Conservation (phyloP, 192 early-diverging fungal species). For the Entomortierella chlamydospora region DNA sequence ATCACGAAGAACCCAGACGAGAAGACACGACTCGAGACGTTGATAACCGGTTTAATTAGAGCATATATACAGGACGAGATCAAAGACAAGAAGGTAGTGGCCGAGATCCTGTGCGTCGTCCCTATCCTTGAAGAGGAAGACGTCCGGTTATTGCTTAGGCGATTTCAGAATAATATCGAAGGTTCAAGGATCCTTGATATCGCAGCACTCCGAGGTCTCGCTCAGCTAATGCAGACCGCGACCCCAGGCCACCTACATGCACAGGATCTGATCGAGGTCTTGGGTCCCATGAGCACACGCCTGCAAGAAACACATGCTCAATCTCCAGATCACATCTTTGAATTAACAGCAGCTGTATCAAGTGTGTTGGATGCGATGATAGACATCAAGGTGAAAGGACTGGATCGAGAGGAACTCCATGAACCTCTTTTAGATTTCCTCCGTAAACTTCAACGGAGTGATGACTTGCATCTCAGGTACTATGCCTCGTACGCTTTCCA, state of each 20-base stretch:
- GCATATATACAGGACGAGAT: not conserved
- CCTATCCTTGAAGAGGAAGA: not conserved
- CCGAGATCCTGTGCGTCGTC: not conserved
- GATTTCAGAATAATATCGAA: not conserved
- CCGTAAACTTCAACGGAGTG: not conserved
- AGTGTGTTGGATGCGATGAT: not conserved
- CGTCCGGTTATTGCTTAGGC: not conserved
- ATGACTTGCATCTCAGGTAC: not conserved
- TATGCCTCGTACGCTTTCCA: not conserved
- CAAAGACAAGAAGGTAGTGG: not conserved
- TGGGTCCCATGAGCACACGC: not conserved
- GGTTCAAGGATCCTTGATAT: not conserved
- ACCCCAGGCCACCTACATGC: not conserved
- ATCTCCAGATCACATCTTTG: constrained; percentile 6
- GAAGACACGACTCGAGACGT: not conserved
- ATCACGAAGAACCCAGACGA: not conserved
- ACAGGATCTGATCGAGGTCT: constrained; percentile 7
- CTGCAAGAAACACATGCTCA: constrained; percentile 2
- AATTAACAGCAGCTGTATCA: not conserved
- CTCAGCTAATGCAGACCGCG: constrained; percentile 2
- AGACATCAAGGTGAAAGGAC: not conserved
- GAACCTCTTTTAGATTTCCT: not conserved
- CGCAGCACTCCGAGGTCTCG: not conserved
- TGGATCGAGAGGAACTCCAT: not conserved
- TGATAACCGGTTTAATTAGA: not conserved